Base-by-base conservation (phyloP, 805 yeast genomes). In the Metschnikowia sp. region DNA sequence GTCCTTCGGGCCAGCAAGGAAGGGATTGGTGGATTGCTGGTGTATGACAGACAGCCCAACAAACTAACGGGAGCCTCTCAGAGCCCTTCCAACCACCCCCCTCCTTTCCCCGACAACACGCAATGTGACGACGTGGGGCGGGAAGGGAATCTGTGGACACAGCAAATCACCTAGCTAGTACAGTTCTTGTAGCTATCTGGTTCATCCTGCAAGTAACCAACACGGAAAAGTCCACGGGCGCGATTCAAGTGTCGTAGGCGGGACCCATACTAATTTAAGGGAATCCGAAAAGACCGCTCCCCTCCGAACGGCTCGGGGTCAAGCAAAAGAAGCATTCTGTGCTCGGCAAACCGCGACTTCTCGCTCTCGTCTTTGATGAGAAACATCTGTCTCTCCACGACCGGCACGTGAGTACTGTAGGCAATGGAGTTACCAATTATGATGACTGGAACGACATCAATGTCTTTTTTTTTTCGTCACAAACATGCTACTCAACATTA, bases 261-360 rank as follows among this genome's bases (percentile, higher is more conserved):
- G 76, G 76, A 1, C 75, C 75, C 61, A 64, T 57, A 12, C 67
- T 62, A 8, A 75, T 68, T 75, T 74, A 69, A 2, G 72, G 73
- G 53, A 70, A 70, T 0, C 74, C 74, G 40, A 70, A 64, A 41
- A 70, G 54, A 1, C 76, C 76, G 35, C 68, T 61, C 8, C 73
- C 60, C 47, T 66, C 70, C 22, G 18, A 69, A 54, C 1, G 73
- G 73, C 8, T 69, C 75, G 37, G 69, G 51, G 53, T 60, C 70
- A 7, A 70, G 61, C 34, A 70, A 60, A 36, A 68, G 54, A 40
- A 67, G 49, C 55, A 71, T 46, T 44, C 65, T 46, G 50, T 67
- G 51, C 51, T 62, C 64, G 32, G 68, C 64, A 26, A 48, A 57
- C 32, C 65, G 51, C 4, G 66, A 44, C 8, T 44, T 63, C 30